Evolutionary conservation across 2,329 filamentous ascomycete species (phyloP).

Genomic region (Didymellaceae sp.): DNA sequence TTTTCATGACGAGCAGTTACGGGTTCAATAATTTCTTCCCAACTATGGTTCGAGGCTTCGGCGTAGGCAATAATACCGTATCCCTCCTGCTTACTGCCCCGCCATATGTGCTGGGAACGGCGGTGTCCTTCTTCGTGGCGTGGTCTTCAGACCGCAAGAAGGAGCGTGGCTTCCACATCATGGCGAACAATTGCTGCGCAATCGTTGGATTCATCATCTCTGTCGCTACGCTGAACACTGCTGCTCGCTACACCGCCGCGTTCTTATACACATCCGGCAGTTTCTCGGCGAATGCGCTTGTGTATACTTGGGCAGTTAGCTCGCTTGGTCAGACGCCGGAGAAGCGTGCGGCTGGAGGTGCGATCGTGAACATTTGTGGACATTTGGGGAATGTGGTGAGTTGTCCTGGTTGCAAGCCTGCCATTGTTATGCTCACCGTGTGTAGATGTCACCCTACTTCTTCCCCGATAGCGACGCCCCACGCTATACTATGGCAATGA

Average conservation of each 20-base stretch:
- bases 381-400: conserved; percentile 48
- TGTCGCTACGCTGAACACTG: conserved; percentile 19
- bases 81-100: conserved; percentile 20
- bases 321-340: conserved; percentile 48
- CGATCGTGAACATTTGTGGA: conserved; percentile 48
- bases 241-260: conserved; percentile 28
- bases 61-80: conserved; percentile 16
- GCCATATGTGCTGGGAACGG: conserved; percentile 19
- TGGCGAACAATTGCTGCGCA: conserved; percentile 14
- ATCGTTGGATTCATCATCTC: conserved; percentile 26
- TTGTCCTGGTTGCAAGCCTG: neutral
- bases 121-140: conserved; percentile 19
- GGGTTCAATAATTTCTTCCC: conserved; percentile 25
- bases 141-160: conserved; percentile 18
- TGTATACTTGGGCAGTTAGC: conserved; percentile 47
- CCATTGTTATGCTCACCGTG: neutral
- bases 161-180: conserved; percentile 23
- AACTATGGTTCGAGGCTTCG: conserved; percentile 20
- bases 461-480: conserved; percentile 31
- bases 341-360: conserved; percentile 47
- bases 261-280: conserved; percentile 45
- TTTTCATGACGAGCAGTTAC: conserved; percentile 17
- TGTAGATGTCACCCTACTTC: conserved; percentile 48
- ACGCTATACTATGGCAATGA: conserved; percentile 25
- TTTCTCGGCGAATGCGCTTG: conserved; percentile 46